Percentiles rank a stretch among this genome's conserved stretches.
Evolutionary conservation across 1,284 basidiomycete genomes (phyloP).

Genomic region (Trametes sp.): DNA sequence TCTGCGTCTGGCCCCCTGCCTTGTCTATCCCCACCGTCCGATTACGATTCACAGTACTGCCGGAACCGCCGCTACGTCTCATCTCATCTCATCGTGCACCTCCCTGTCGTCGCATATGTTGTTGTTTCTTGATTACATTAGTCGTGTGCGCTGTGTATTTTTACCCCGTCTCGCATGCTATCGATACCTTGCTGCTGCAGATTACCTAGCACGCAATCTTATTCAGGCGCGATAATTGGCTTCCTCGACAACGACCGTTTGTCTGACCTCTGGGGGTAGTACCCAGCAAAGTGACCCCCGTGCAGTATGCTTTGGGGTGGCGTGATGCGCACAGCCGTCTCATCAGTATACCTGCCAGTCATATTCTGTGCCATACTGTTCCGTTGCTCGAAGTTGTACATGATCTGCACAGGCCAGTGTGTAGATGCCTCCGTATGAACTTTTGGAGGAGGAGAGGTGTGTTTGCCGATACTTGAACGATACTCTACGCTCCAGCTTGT

Average conservation of each 20-base stretch:
- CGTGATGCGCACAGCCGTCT: no score
- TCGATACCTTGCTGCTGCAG: conserved; percentile 41
- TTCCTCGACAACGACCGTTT: neutral
- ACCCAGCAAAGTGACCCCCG: no score
- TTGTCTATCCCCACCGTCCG: neutral
- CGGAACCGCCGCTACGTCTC: neutral
- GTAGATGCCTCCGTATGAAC: no score
- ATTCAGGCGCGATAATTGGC: conserved; percentile 21
- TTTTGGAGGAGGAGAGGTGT: no score
- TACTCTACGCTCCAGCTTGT: no score
- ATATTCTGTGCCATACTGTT: no score
- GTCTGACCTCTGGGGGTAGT: neutral
- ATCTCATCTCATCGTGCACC: conserved; percentile 9
- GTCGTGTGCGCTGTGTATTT: conserved; percentile 46
- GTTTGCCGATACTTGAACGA: no score
- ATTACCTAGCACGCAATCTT: conserved; percentile 24
- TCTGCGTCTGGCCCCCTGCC: conserved; percentile 7
- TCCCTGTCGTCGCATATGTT: conserved; percentile 44
- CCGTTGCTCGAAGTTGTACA: no score
- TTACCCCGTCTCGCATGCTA: conserved; percentile 45
- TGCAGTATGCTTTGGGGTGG: no score
- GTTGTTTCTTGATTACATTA: conserved; percentile 44
- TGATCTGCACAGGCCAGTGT: no score
- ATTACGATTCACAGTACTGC: neutral
- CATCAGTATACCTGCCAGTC: no score